Evolutionary conservation across 345 rosid genomes (phyloP).

Genomic region (Melaleuca alternifolia): DNA sequence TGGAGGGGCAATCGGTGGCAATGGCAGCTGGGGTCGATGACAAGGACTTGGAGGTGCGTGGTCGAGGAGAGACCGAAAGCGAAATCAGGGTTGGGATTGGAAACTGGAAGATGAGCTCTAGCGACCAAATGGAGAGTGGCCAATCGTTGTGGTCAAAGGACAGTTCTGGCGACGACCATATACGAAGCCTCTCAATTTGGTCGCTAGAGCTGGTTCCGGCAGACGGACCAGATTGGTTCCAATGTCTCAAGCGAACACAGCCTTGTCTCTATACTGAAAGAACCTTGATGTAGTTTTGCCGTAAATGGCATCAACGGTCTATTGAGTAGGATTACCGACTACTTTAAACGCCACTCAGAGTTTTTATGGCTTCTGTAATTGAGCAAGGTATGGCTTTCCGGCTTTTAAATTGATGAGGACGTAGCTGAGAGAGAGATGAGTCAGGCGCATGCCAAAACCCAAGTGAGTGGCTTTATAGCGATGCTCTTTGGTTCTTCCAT

Average conservation of each 20-base stretch:
- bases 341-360: neutral
- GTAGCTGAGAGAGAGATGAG: too few species aligned
- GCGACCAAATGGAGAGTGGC: neutral
- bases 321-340: neutral
- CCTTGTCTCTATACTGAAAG: too few species aligned
- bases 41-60: neutral
- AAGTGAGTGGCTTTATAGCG: neutral
- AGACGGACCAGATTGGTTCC: neutral
- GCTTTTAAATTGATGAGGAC: neutral
- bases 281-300: too few species aligned
- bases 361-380: neutral
- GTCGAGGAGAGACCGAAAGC: neutral
- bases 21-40: neutral
- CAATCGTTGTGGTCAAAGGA: neutral
- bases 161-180: neutral
- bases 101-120: neutral
- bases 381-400: neutral
- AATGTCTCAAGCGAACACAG: too few species aligned
- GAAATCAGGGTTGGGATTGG: neutral
- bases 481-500: neutral
- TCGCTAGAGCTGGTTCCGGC: neutral
- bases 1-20: neutral
- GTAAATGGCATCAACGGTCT: neutral
- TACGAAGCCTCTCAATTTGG: neutral
- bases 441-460: neutral